Base-by-base conservation (phyloP, 2,329 filamentous ascomycete genomes). In the Bimuria novae-zelandiae region DNA sequence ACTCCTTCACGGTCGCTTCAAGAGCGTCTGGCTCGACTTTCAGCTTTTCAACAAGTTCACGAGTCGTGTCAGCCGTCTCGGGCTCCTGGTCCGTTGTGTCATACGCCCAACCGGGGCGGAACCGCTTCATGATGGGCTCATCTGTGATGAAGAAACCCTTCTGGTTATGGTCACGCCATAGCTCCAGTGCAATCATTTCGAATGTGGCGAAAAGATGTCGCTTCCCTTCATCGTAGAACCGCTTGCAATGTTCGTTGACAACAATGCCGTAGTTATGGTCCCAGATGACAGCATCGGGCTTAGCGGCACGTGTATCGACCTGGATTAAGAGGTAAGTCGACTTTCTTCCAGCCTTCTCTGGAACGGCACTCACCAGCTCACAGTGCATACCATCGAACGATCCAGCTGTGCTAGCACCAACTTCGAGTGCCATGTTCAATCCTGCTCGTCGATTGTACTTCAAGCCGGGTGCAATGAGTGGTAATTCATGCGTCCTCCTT, bases 201-300 rank as follows among this genome's bases (percentile, higher is more conserved):
- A 77, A 77, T 1, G 75, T 77, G 5, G 75, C 73, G 54, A 77
- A 78, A 12, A 77, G 70, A 52, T 77, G 69, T 35, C 70, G 56
- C 48, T 71, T 70, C 7, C 71, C 72, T 58, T 74, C 71, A 40
- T 75, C 68, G 51, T 71, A 73, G 59, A 75, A 74, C n/a, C 71
- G 69, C 42, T 76, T 65, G 58, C 65, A 75, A 8, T 75, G 56
- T 21, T 70, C 60, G 58, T 77, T 76, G 29, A 78, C 74, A 0
- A 77, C 72, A 47, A 77, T 76, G n/a, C 74, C 74, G 53, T 77
- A 77, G 58, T 75, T 75, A 63, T 76, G 70, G 42, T 74, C 70
- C 72, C 70, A 75, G 35, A 74, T 73, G 5, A 74, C 72, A 3
- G 74, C 72, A 52, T 76, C 74, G 1, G 74, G 74, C 57, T 77